Conservation (phyloP, 2,329 filamentous ascomycete genomes). For the Verticillium longisporum region DNA sequence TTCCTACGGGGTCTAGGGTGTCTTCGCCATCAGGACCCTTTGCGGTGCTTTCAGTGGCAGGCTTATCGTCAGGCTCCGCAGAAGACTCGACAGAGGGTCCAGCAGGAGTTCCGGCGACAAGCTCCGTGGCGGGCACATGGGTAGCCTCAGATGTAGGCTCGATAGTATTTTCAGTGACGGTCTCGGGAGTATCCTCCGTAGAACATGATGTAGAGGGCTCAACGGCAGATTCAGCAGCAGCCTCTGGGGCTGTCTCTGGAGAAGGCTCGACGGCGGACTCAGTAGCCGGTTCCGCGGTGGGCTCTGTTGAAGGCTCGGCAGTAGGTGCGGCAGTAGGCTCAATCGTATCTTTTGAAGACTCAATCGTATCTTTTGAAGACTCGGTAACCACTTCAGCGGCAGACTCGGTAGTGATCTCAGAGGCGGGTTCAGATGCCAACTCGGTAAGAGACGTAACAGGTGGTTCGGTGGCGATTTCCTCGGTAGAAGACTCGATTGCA, state of each 20-base stretch:
- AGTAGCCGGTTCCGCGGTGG: neutral
- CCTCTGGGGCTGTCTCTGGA: neutral
- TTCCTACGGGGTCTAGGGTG: neutral
- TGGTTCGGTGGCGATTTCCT: neutral
- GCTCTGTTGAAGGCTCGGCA: neutral
- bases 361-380: neutral
- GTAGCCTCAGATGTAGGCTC: neutral
- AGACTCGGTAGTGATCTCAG: neutral
- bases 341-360: neutral
- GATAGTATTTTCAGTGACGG: neutral
- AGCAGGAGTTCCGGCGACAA: neutral
- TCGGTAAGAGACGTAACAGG: neutral
- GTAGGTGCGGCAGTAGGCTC: neutral
- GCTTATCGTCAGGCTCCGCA: neutral
- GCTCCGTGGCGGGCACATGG: neutral
- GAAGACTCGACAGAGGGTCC: neutral
- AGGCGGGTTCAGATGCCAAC: neutral
- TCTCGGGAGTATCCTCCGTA: neutral
- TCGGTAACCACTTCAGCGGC: neutral
- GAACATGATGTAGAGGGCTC: neutral
- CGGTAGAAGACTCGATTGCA: constrained; percentile 13
- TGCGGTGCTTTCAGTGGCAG: neutral
- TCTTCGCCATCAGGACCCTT: neutral
- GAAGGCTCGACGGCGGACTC: neutral
- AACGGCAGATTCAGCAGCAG: neutral